Conservation (phyloP, 139 green algal genomes). For the Penium margaritaceum region DNA sequence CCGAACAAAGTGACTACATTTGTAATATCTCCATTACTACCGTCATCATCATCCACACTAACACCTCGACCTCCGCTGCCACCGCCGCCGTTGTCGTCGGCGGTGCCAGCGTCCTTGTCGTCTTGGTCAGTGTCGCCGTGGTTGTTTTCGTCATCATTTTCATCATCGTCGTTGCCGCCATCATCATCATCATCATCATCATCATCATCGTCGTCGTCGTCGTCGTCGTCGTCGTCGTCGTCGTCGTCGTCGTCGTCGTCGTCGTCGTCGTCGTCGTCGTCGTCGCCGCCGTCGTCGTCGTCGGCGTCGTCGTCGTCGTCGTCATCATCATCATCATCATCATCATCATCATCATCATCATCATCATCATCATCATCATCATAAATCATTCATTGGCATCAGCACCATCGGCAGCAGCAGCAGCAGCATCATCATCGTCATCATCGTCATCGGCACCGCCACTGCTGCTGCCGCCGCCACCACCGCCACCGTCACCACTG, state of each 20-base stretch:
- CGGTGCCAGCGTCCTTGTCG: neutral
- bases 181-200: neutral
- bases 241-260: neutral
- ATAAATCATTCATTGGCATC: neutral
- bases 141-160: too few species aligned
- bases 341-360: neutral
- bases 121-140: too few species aligned
- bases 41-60: too few species aligned
- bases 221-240: neutral
- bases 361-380: neutral
- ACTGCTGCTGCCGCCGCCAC: neutral
- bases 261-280: neutral
- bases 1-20: too few species aligned
- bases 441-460: too few species aligned
- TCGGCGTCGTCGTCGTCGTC: too few species aligned
- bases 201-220: neutral
- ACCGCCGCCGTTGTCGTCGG: neutral
- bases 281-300: too few species aligned
- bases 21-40: too few species aligned
- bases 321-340: neutral
- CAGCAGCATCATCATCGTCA: too few species aligned
- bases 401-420: too few species aligned
- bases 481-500: neutral
- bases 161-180: neutral
- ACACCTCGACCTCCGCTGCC: too few species aligned